Base-by-base conservation (phyloP, 352 stramenopile genomes). In the Sclerospora graminicola region DNA sequence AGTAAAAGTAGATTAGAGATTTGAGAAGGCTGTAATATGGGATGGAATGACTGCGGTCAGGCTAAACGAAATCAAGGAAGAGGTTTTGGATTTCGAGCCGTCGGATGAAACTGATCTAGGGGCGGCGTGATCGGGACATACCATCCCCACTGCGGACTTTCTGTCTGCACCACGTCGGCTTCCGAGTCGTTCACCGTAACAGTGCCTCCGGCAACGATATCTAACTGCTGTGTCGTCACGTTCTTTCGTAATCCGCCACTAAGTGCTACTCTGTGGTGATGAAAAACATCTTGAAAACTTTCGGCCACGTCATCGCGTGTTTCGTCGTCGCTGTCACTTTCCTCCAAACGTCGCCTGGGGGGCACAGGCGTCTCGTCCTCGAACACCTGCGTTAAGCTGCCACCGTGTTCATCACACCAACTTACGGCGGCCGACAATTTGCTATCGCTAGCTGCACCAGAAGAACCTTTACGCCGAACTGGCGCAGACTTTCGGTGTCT, bases 61-160 rank as follows among this genome's bases (percentile, higher is more conserved):
- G 29, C 35, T 26, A 26, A 26, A 45, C 32, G 16, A 54, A 64
- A 60, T 57, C 42, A 60, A 56, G 32, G 41, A 56, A 56, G 50
- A 54, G 36, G 45, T 56, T 24, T 41, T 27, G 16, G 13, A 4
- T 1, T 19, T 42, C 31, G 43, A 3, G 30, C 13, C 39, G 42
- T 29, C 5, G 48, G 8, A 13, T 68, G 51, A 21, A 74, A 48
- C 18, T 77, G 60, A 47, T 91, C 80, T 35, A 84, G 71, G 13
- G 81, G 81, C 7, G 81, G 81, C 35, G 81, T 89, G 47, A 89
- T 92, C 6, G 81, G 61, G 7, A 92, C 81, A 33, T 92, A 92
- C 78, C 77, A 92, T 1, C 81, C 81, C 78, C 81, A 92, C 50
- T 92, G 81, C 21, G 78, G 81, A 29, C 75, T 88, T 53, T 85